These are phyloP conservation scores for Kockovaella imperatae DNA, from an alignment of 768 basidiomycete genomes.

Conservation along the genomic window DNA sequence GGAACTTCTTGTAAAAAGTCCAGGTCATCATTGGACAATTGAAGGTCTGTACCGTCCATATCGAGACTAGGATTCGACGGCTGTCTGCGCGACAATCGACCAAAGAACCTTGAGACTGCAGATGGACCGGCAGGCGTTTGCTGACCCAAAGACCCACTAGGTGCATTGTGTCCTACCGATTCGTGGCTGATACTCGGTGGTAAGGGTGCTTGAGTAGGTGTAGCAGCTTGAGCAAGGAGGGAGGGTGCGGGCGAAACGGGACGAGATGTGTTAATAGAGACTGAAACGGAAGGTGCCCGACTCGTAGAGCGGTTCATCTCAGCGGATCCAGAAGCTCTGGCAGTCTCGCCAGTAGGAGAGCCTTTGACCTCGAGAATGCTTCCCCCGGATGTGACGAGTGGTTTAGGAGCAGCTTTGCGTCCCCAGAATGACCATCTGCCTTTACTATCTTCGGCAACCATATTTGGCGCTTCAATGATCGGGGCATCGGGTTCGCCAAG, in stretches of 20 bases:
- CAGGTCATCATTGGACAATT: conserved; percentile 70
- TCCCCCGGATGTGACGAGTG: conserved; percentile 38
- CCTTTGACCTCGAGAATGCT: conserved; percentile 39
- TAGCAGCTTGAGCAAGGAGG: conserved; percentile 1
- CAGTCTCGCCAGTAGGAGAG: background rate
- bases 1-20: conserved; percentile 57
- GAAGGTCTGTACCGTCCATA: conserved; percentile 52
- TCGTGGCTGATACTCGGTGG: background rate
- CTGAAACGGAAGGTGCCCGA: background rate
- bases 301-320: conserved; percentile 2
- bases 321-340: conserved; percentile 1
- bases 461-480: background rate
- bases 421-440: conserved; percentile 41
- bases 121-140: conserved; percentile 47
- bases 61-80: conserved; percentile 29
- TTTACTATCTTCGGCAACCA: conserved; percentile 15
- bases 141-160: background rate
- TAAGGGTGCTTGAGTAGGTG: conserved; percentile 3
- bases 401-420: conserved; percentile 19
- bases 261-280: background rate
- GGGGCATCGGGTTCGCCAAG: conserved; percentile 37
- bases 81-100: conserved; percentile 58
- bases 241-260: conserved; percentile 5
- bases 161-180: background rate
- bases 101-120: conserved; percentile 74